Evolutionary conservation across 1,284 basidiomycete species (phyloP).

Genomic region (Tylopilus sp.): DNA sequence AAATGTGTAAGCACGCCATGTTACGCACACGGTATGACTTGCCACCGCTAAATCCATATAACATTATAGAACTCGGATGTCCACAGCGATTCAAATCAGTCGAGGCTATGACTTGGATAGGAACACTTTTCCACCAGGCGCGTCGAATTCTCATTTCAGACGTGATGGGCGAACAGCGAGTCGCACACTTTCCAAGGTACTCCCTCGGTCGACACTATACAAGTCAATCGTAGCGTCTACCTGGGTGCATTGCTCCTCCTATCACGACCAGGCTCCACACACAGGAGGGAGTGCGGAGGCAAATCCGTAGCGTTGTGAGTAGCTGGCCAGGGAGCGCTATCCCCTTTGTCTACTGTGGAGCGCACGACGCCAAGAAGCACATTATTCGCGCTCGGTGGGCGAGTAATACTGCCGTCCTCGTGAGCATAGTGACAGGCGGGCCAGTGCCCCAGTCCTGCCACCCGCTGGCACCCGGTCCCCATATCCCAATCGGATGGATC

Average conservation of each 20-base stretch:
- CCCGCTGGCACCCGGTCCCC: too few species aligned
- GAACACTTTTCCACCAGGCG: neutral
- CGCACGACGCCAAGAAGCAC: conserved; percentile 5
- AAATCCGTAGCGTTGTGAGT: neutral
- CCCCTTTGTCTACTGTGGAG: neutral
- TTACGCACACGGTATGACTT: neutral
- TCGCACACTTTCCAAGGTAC: neutral
- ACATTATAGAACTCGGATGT: neutral
- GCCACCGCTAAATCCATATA: conserved; percentile 3
- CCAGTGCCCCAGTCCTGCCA: conserved; percentile 11
- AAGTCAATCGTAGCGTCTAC: neutral
- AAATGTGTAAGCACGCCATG: neutral
- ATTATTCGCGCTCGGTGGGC: conserved; percentile 1
- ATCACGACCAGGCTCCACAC: neutral
- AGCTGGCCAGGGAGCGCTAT: neutral
- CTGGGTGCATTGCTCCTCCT: neutral
- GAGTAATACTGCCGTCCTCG: conserved; percentile 6
- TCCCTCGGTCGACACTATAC: conserved; percentile 3
- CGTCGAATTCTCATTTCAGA: neutral
- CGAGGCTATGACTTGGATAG: conserved; percentile 22
- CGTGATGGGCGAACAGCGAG: neutral
- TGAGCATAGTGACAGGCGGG: neutral
- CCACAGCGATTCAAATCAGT: conserved; percentile 9
- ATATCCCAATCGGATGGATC: conserved; percentile 17
- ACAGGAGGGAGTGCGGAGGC: neutral